Base-by-base conservation (phyloP, 345 rosid genomes). In the Moringa oleifera region DNA sequence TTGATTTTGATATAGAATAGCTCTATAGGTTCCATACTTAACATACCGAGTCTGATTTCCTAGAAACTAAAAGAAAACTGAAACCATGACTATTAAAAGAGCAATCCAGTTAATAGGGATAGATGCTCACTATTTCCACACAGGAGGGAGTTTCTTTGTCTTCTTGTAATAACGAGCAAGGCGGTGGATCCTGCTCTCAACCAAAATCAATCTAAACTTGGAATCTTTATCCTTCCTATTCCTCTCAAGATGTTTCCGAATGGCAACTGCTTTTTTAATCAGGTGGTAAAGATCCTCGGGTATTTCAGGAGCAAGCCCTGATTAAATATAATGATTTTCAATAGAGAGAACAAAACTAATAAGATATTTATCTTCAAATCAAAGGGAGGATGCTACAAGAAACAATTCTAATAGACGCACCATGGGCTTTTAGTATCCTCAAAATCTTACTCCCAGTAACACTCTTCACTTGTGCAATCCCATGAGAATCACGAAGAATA, bases 101-200 rank as follows among this genome's bases (percentile, higher is more conserved):
- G 24, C 18, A 33, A 46, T 2, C 22, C 23, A 24, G 33, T n/a
- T 8, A 28, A 28, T 2, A 28, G 33, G 31, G 6, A 19, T 7
- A 54, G 23, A 41, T 65, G 76, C 90, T 80, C 58, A 85, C 91
- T 89, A 91, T 66, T 91, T 91, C 96, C 95, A 91, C 63, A 91
- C 95, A 0, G 96, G 95, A 10, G 95, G 96, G 50, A 91, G 90
- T 84, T 89, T 91, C 89, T 85, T 89, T 25, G 92, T 91, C 80
- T 89, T 91, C 89, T 91, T 91, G 84, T 91, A 91, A 70, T 89
- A 89, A 28, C 96, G 95, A 50, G 98, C 98, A 63, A 85, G 95
- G 31, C 95, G 87, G 71, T 91, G 96, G 62, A 85, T 89, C 73
- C 98, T 85, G 81, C 96, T 89, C 79, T 91, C 96, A 0, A 87